Percentiles rank a stretch among this genome's conserved stretches.
phyloP scores from a whole-genome alignment of 2,329 filamentous ascomycete species.

The Fusarium nanum region DNA sequence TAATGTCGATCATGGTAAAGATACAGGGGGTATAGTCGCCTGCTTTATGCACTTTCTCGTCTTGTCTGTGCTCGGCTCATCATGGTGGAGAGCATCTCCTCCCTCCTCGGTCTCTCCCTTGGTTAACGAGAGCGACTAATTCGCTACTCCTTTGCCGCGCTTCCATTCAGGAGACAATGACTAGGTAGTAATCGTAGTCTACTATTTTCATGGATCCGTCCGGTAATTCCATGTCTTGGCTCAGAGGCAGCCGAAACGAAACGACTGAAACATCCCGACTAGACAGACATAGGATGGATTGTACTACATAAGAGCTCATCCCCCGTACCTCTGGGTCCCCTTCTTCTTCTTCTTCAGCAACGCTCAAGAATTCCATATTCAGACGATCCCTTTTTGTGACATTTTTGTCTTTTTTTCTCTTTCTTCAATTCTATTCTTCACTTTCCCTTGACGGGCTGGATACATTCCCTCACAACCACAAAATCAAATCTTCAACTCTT shows the following conservation, averaged over 20 bases:
- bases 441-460: slow-evolving; percentile 40
- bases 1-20: slow-evolving; percentile 21
- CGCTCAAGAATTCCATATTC: slow-evolving; percentile 43
- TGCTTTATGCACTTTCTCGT: slow-evolving; percentile 21
- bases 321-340: slow-evolving; percentile 22
- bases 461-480: slow-evolving; percentile 37
- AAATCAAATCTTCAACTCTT: slow-evolving; percentile 8
- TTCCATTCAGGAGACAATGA: slow-evolving; percentile 31
- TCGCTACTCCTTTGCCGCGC: slow-evolving; percentile 34
- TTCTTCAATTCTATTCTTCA: slow-evolving; percentile 27
- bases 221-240: slow-evolving; percentile 22
- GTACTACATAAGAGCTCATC: slow-evolving; percentile 39
- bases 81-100: slow-evolving; percentile 10
- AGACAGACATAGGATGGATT: slow-evolving; percentile 1
- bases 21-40: slow-evolving; percentile 13
- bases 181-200: background rate
- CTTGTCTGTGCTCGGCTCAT: background rate
- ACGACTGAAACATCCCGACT: slow-evolving; percentile 37
- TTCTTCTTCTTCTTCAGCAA: slow-evolving; percentile 34
- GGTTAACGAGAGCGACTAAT: slow-evolving; percentile 35
- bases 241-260: slow-evolving; percentile 37
- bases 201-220: slow-evolving; percentile 20
- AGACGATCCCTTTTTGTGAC: slow-evolving; percentile 23
- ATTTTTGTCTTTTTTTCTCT: slow-evolving; percentile 20
- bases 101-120: background rate